Conservation (phyloP, 306 rosid species). For the Nissolia schottii region DNA sequence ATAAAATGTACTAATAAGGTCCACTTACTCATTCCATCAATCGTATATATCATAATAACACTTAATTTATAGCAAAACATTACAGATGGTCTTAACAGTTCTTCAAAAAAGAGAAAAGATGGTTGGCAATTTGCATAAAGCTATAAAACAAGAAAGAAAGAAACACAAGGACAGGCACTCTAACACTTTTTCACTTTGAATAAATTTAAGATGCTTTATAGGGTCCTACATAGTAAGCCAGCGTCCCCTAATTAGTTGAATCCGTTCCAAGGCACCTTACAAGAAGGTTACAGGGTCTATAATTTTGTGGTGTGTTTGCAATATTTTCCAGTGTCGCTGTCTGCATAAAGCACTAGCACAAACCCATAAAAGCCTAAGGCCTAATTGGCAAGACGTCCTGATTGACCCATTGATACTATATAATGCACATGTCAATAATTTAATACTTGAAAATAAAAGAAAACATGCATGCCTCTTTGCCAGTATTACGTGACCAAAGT, state of each 20-base stretch:
- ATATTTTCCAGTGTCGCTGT: conserved; percentile 1
- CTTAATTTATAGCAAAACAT: no score
- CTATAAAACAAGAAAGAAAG: background rate
- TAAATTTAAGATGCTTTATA: background rate
- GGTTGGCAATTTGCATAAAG: background rate
- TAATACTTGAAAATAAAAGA: no score
- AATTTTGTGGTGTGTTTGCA: conserved; percentile 17
- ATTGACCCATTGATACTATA: conserved; percentile 12
- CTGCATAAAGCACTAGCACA: conserved; percentile 4
- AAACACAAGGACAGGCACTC: background rate
- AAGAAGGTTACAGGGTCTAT: background rate
- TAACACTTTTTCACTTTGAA: background rate
- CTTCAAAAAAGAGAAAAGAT: background rate
- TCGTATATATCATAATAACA: no score
- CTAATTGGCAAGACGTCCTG: conserved; percentile 34
- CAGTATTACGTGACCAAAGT: background rate
- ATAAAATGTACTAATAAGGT: no score
- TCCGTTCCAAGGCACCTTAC: conserved; percentile 12
- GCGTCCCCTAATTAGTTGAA: background rate
- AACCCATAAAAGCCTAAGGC: background rate
- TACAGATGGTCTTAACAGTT: no score
- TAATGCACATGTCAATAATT: conserved; percentile 4
- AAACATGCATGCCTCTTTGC: background rate
- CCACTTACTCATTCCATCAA: no score
- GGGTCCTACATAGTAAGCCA: background rate